These are phyloP conservation scores for Salix dunnii DNA, from an alignment of 345 rosid species.

Conservation along the genomic window DNA sequence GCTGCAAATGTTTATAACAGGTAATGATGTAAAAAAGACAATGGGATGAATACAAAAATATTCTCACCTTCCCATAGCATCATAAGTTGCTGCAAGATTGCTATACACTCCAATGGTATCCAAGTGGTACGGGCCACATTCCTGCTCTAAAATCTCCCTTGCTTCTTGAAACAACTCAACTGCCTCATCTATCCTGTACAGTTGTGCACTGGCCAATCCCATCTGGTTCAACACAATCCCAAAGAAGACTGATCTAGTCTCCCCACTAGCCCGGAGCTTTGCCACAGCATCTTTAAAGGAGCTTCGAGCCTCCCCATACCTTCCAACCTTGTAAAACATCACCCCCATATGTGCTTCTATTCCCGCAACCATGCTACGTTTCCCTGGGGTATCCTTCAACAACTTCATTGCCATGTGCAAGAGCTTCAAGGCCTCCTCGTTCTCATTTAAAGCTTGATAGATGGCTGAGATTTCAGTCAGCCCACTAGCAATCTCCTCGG, in stretches of 20 bases:
- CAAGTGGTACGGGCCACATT: slow-evolving; percentile 79
- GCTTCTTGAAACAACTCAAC: slow-evolving; percentile 89
- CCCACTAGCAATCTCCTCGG: slow-evolving; percentile 85
- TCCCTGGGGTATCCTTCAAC: slow-evolving; percentile 88
- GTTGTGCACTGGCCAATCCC: slow-evolving; percentile 92
- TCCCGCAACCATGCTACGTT: slow-evolving; percentile 82
- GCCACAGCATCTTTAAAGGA: slow-evolving; percentile 73
- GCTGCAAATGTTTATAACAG: not conserved
- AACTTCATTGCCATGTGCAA: slow-evolving; percentile 78
- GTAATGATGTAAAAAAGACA: not conserved
- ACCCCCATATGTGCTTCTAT: slow-evolving; percentile 97
- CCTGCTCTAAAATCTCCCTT: slow-evolving; percentile 75
- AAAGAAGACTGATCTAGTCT: slow-evolving; percentile 79
- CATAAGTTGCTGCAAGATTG: slow-evolving; percentile 96
- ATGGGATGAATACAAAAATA: not conserved
- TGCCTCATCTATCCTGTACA: slow-evolving; percentile 91
- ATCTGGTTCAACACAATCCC: slow-evolving; percentile 94
- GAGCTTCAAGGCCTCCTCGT: slow-evolving; percentile 90
- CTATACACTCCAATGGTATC: slow-evolving; percentile 92
- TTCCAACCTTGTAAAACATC: slow-evolving; percentile 82
- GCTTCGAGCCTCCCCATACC: slow-evolving; percentile 77
- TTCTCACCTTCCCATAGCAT: slow-evolving; percentile 88
- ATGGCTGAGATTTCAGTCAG: slow-evolving; percentile 85
- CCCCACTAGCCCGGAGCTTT: slow-evolving; percentile 76
- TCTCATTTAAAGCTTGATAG: slow-evolving; percentile 87